Conservation (phyloP, 768 basidiomycete genomes). For the Boletus barrowsii region DNA sequence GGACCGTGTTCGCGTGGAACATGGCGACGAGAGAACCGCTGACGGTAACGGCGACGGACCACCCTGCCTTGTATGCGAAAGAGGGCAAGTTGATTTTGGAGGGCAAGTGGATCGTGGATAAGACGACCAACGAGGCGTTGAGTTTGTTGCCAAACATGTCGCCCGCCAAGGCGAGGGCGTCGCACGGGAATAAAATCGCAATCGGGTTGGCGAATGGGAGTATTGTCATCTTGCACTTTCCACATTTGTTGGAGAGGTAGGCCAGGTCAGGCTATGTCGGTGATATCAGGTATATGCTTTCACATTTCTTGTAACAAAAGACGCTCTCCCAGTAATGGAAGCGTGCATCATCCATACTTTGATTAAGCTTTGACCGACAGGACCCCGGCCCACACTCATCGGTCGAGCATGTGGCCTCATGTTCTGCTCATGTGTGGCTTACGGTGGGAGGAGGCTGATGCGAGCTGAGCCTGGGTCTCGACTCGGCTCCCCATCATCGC, state of each 20-base stretch:
- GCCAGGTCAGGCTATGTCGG: not conserved
- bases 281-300: too few relatives aligned
- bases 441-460: too few relatives aligned
- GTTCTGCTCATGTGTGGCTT: too few relatives aligned
- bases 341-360: too few relatives aligned
- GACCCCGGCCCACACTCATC: too few relatives aligned
- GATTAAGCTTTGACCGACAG: too few relatives aligned
- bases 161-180: conserved; percentile 21
- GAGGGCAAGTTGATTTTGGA: conserved; percentile 15
- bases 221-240: conserved; percentile 27
- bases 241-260: conserved; percentile 1
- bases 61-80: conserved; percentile 6
- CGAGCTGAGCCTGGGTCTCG: too few relatives aligned
- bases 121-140: conserved; percentile 10
- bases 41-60: conserved; percentile 18
- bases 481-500: too few relatives aligned
- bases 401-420: too few relatives aligned
- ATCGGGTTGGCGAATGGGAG: conserved; percentile 30
- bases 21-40: conserved; percentile 17
- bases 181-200: conserved; percentile 20
- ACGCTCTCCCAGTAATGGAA: too few relatives aligned
- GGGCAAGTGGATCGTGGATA: conserved; percentile 26
- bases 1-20: conserved; percentile 28
- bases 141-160: conserved; percentile 30
- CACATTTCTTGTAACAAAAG: too few relatives aligned